Evolutionary conservation across 192 early-diverging fungal genomes (phyloP), one percentile per base, ranked within the genome.

Genomic region (Dispira simplex): DNA sequence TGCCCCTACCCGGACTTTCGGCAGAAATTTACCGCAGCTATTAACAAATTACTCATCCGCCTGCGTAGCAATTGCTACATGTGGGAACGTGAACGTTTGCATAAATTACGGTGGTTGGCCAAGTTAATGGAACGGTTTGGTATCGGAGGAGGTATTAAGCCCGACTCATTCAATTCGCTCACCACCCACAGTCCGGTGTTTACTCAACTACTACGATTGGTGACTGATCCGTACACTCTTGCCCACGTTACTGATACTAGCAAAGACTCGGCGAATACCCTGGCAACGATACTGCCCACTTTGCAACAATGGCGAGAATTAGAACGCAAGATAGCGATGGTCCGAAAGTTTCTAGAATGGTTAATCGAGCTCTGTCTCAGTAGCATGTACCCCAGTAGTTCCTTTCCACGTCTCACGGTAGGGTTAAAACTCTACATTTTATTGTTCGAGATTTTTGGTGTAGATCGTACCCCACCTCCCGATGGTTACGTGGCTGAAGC

Each of bases 1-100:
- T 80, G 79, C 16, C 84, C 85, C 23, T 83, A 83, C 23, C 85
- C 90, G 0, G 90, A 92, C 46, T 92, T 90, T 71, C 81, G 92
- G 12, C 90, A 92, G 71, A 82, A 82, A 63, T 72, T 91, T 48
- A 76, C 74, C 44, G 77, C 78, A 13, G 73, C 82, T 49, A 60
- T 85, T 32, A 79, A 78, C 9, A 76, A 81, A 49, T 68, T 90
- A 28, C 75, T 86, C 32, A 70, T 75, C 13, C 76, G 85, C n/a
- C 72, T 90, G 59, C 72, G 74, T 28, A 75, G 77, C 6, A 82
- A 77, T 51, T 62, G 59, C 8, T 62, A 62, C 43, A 39, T 32
- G 28, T 62, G 59, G 59, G 59, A 62, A 62, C 59, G 59, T 45
- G 43, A 32, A 8, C 59, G 59, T 6, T 18, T 18, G 11, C 25